Percentiles rank a stretch among this genome's conserved stretches.
Conservation (phyloP, 495 filamentous ascomycete genomes). For the Ascodesmis nigricans region DNA sequence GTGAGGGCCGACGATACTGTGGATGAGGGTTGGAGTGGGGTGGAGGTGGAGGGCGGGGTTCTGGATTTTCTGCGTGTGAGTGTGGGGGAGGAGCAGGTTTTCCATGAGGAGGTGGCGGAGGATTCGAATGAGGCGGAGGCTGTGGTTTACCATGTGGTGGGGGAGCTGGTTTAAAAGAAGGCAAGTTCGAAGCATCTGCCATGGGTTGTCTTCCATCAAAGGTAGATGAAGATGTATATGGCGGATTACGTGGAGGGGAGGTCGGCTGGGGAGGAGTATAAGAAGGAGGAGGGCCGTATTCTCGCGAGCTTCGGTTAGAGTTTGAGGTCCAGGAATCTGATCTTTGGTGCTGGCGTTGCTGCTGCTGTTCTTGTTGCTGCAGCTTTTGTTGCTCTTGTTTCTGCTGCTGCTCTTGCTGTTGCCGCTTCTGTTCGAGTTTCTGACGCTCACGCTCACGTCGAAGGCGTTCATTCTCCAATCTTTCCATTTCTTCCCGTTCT, state of each 20-base stretch:
- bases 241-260: conserved; percentile 21
- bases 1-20: too few relatives aligned
- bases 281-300: conserved; percentile 8
- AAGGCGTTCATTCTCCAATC: conserved; percentile 3
- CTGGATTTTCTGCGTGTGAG: not conserved
- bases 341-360: conserved; percentile 7
- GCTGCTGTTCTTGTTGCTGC: conserved; percentile 10
- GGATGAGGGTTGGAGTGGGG: too few relatives aligned
- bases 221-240: too few relatives aligned
- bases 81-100: not conserved
- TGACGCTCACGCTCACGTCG: not conserved
- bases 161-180: too few relatives aligned
- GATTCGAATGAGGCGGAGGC: not conserved
- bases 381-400: conserved; percentile 28
- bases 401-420: conserved; percentile 15
- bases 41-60: conserved; percentile 1
- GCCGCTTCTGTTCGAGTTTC: conserved; percentile 3
- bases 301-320: conserved; percentile 1
- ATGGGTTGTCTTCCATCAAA: too few relatives aligned
- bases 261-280: conserved; percentile 10
- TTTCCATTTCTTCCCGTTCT: not conserved
- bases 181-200: too few relatives aligned
- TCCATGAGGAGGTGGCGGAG: not conserved
- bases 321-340: conserved; percentile 25
- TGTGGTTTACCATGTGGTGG: too few relatives aligned